Base-by-base conservation (phyloP, 2,329 filamentous ascomycete genomes). In the Scytalidium sp. region DNA sequence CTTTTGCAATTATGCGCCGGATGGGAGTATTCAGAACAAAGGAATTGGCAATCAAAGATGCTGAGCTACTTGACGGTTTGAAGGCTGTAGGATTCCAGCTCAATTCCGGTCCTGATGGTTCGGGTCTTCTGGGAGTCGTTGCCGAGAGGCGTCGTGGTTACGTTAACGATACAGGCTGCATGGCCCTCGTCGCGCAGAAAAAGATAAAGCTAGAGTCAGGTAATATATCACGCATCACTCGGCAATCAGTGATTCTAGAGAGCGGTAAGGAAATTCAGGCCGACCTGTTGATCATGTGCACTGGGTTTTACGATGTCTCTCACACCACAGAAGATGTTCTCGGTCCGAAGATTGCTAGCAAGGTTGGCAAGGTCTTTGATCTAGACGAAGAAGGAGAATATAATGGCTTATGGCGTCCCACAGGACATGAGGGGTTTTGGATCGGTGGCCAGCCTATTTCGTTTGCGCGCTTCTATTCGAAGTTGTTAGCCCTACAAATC, bases 391-490 rank as follows among this genome's bases (percentile, higher is more conserved):
- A 75, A 51, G 72, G 72, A 6, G 74, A 76, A 53, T 47, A 73
- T 48, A 65, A 70, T 11, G 70, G 51, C 56, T 70, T 64, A 62
- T 76, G 70, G 68, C 65, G 72, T 10, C 70, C 70, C 17, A 84
- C 75, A 20, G 83, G 83, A 0, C 81, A 85, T 48, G 79, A 79
- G 0, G 81, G 82, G 0, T 81, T 87, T 51, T 87, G 83, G 83
- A 81, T 81, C 55, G 81, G 84, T 55, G 83, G 82, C 0, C 84
- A 84, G 1, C 87, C 85, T 53, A 60, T 87, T 32, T 81, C 81
- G 0, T 64, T 86, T 20, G 67, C 62, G 32, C 61, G 70, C 22
- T 64, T 67, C 43, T 68, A 67, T 47, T 70, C 67, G 3, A 52
- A 59, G 19, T 60, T 66, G 32, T 54, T 72, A 47, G 69, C 68